Percentiles rank a stretch among this genome's conserved stretches.
phyloP scores from a whole-genome alignment of 257 asterid species.

The Gentiana macrophylla region DNA sequence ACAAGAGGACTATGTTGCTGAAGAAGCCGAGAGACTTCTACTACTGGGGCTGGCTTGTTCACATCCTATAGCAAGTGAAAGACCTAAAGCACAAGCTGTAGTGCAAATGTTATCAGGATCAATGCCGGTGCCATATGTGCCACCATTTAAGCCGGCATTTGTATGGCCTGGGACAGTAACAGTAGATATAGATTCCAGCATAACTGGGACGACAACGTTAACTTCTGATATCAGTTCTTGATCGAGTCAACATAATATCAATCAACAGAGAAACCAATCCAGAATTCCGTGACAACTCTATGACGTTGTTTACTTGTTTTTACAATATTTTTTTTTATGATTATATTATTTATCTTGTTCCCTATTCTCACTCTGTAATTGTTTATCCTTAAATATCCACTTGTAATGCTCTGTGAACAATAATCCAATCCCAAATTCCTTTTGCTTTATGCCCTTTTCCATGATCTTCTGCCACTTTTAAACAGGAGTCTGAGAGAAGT shows the following conservation, averaged over 20 bases:
- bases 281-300: too few species aligned
- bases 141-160: slow-evolving; percentile 30
- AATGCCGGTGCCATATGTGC: slow-evolving; percentile 18
- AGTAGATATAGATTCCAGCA: slow-evolving; percentile 8
- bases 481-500: too few species aligned
- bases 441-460: too few species aligned
- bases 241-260: slow-evolving; percentile 33
- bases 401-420: too few species aligned
- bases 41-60: slow-evolving; percentile 35
- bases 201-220: slow-evolving; percentile 14
- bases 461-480: too few species aligned
- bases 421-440: too few species aligned
- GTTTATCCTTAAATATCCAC: too few species aligned
- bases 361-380: too few species aligned
- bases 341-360: too few species aligned
- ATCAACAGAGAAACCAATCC: slow-evolving; percentile 20
- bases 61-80: slow-evolving; percentile 23
- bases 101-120: slow-evolving; percentile 19
- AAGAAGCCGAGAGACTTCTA: slow-evolving; percentile 26
- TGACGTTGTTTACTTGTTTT: too few species aligned
- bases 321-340: too few species aligned
- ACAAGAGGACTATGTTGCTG: slow-evolving; percentile 11
- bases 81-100: slow-evolving; percentile 22
- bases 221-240: slow-evolving; percentile 33
- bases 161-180: slow-evolving; percentile 24